Base-by-base conservation (phyloP, 2,329 filamentous ascomycete genomes). In the Alternaria viburni region DNA sequence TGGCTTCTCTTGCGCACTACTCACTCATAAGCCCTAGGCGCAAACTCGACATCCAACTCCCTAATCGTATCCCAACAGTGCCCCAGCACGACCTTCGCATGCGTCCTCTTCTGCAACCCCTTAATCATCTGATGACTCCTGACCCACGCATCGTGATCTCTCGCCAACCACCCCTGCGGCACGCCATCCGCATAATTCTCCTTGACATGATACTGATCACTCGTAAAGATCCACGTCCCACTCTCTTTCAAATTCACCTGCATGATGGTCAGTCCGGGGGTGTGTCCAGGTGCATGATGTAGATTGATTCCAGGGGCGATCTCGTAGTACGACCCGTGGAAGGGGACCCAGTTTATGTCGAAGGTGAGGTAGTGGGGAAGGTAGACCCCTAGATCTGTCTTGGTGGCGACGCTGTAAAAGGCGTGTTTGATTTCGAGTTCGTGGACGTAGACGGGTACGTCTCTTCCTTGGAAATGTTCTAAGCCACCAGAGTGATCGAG, bases 141-240 rank as follows among this genome's bases (percentile, higher is more conserved):
- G 5, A 79, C 65, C 79, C 79, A 80, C 21, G 65, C 72, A 46
- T 78, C 75, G 63, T 80, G 75, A 60, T 81, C 78, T 32, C 77
- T 71, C 32, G 75, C 76, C 56, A 80, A 57, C 79, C 79, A 80
- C 1, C 79, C 78, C 57, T 80, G 77, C 21, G 79, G 78, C 36
- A 77, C 69, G 47, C 68, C 69, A n/a, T 73, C 64, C 30, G 75
- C 65, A 36, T 64, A 79, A 28, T 80, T 81, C 69, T 80, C 78
- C 54, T 68, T 68, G 3, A 81, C 77, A 57, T 80, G 77, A 55
- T 80, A 79, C 68, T 77, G 75, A 67, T 80, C 78, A 19, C 76
- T 77, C 13, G 77, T 80, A 65, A 79, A 78, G 46, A 81, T 74
- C 75, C 73, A 79, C 2, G 77, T 78, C 19, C 79, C 79, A 25